Evolutionary conservation across 352 stramenopile species (phyloP).

Genomic region (Pythium coloratum): DNA sequence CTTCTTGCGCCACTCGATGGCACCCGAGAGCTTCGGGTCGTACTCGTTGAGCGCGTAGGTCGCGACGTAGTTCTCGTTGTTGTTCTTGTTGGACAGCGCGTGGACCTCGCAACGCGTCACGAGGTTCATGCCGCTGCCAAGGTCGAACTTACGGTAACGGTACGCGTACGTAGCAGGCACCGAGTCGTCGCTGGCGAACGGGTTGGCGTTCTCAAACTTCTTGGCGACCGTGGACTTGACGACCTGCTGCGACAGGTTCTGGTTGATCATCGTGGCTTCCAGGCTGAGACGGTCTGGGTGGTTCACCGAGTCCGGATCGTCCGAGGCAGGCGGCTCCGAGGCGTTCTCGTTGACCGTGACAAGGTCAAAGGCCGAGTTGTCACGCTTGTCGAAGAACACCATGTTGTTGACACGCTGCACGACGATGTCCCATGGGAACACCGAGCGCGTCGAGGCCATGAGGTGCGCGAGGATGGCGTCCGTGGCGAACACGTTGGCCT

Average conservation of each 20-base stretch:
- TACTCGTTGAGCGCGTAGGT: slow-evolving; percentile 98
- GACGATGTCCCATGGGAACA: slow-evolving; percentile 98
- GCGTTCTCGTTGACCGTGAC: slow-evolving; percentile 96
- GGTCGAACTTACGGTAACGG: slow-evolving; percentile 96
- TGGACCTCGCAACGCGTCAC: slow-evolving; percentile 96
- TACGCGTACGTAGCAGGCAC: slow-evolving; percentile 94
- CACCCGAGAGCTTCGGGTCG: slow-evolving; percentile 88
- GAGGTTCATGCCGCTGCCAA: slow-evolving; percentile 88
- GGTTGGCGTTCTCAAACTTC: slow-evolving; percentile 79
- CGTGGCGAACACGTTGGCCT: slow-evolving; percentile 95
- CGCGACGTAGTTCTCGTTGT: slow-evolving; percentile 92
- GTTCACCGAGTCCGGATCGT: slow-evolving; percentile 94
- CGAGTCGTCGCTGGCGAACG: slow-evolving; percentile 95
- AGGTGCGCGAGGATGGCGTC: slow-evolving; percentile 97
- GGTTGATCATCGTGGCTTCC: slow-evolving; percentile 98
- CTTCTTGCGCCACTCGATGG: slow-evolving; percentile 95
- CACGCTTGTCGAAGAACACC: slow-evolving; percentile 98
- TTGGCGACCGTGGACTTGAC: slow-evolving; percentile 69
- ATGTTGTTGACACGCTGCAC: slow-evolving; percentile 91
- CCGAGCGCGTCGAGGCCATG: slow-evolving; percentile 94
- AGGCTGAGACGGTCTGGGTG: slow-evolving; percentile 94
- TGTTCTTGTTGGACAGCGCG: slow-evolving; percentile 85
- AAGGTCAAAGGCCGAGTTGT: slow-evolving; percentile 94
- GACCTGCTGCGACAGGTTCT: slow-evolving; percentile 98
- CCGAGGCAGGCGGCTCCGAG: slow-evolving; percentile 84